These are phyloP conservation scores for Phytophthora pini DNA, from an alignment of 352 stramenopile species.

Conservation along the genomic window DNA sequence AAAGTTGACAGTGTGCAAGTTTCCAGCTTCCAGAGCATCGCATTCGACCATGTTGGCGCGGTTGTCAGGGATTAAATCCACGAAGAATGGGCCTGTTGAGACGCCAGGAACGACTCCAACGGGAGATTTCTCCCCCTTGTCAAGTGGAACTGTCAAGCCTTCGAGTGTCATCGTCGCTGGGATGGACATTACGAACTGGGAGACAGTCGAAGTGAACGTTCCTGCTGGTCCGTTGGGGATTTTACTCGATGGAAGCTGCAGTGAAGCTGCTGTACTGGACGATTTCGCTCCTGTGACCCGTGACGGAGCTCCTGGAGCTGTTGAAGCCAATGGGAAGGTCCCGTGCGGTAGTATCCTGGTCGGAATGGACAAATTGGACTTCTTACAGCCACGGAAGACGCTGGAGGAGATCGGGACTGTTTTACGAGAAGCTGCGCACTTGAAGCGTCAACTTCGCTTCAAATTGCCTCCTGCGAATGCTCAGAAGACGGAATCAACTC, in stretches of 20 bases:
- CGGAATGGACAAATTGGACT: constrained; percentile 69
- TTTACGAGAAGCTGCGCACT: constrained; percentile 60
- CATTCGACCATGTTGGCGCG: constrained; percentile 25
- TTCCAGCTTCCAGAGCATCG: constrained; percentile 8
- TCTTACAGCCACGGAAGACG: constrained; percentile 47
- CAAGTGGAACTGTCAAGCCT: constrained; percentile 21
- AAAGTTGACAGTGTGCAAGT: constrained; percentile 19
- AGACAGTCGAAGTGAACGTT: constrained; percentile 48
- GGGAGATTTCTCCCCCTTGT: constrained; percentile 15
- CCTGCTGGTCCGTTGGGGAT: constrained; percentile 70
- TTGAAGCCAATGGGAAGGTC: constrained; percentile 55
- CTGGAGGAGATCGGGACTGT: constrained; percentile 65
- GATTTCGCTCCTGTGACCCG: constrained; percentile 60
- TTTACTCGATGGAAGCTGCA: constrained; percentile 58
- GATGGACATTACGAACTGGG: constrained; percentile 34
- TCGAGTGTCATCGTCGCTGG: constrained; percentile 34
- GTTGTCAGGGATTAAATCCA: constrained; percentile 30
- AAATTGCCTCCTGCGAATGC: constrained; percentile 34
- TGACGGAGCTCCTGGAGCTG: constrained; percentile 46
- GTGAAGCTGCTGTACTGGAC: constrained; percentile 58
- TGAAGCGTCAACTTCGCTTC: constrained; percentile 58
- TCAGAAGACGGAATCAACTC: constrained; percentile 8
- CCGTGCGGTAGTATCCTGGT: constrained; percentile 55
- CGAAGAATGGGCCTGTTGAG: constrained; percentile 4
- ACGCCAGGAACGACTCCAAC: constrained; percentile 24